phyloP scores from a whole-genome alignment of 2,329 filamentous ascomycete genomes.

The Clonostachys rhizophaga region DNA sequence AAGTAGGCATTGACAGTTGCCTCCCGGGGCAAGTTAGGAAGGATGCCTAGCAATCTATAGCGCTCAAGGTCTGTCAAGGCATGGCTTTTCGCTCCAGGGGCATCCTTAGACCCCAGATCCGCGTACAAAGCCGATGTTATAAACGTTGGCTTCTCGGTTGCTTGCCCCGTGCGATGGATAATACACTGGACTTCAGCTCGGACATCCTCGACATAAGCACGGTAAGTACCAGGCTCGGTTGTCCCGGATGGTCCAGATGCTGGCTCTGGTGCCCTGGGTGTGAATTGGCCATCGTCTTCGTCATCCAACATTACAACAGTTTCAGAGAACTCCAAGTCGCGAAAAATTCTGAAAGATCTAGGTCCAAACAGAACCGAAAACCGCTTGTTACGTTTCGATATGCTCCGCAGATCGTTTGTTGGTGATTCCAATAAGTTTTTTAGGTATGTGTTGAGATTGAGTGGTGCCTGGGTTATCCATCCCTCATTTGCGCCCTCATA shows the following conservation, averaged over 20 bases:
- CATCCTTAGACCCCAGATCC: slow-evolving; percentile 21
- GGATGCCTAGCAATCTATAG: slow-evolving; percentile 28
- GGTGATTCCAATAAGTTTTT: slow-evolving; percentile 38
- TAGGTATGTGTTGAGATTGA: slow-evolving; percentile 45
- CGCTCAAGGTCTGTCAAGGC: slow-evolving; percentile 20
- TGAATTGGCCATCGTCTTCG: slow-evolving; percentile 28
- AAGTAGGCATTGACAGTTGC: slow-evolving; percentile 31
- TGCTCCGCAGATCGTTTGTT: slow-evolving; percentile 31
- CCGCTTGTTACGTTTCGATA: slow-evolving; percentile 52
- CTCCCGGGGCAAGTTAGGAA: slow-evolving; percentile 26
- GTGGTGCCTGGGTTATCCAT: slow-evolving; percentile 31
- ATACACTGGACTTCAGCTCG: slow-evolving; percentile 41
- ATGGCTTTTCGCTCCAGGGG: slow-evolving; percentile 15
- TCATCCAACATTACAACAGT: slow-evolving; percentile 7
- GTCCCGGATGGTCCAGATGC: slow-evolving; percentile 20
- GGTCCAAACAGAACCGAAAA: slow-evolving; percentile 49
- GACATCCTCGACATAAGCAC: slow-evolving; percentile 44
- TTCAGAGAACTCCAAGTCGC: slow-evolving; percentile 42
- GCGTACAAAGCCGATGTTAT: slow-evolving; percentile 22
- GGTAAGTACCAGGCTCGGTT: slow-evolving; percentile 32
- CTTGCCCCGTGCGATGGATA: slow-evolving; percentile 26
- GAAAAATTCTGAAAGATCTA: slow-evolving; percentile 43
- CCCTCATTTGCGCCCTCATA: slow-evolving; percentile 36
- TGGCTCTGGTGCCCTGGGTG: slow-evolving; percentile 24
- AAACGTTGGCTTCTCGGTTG: slow-evolving; percentile 18